Evolutionary conservation across 805 yeast species (phyloP), one percentile per base, ranked within the genome.

Genomic region (Teunomyces lycoperdinae): DNA sequence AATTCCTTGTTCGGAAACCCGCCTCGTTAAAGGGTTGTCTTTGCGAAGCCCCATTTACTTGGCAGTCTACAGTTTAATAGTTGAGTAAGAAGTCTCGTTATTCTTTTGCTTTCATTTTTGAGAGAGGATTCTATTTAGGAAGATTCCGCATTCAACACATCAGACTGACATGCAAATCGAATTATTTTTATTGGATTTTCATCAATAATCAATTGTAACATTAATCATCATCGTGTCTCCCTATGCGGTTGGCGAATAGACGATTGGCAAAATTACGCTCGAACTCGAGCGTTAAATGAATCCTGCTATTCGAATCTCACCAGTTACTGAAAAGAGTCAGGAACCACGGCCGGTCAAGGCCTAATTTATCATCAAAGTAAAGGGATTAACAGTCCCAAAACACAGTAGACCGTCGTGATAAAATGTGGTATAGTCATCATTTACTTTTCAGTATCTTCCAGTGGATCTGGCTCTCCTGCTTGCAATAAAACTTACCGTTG

Each of bases 271-370:
- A 36, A 29, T 10, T 34, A 16, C 39, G 42, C 20, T 24, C 36
- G 35, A 20, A 11, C 34, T 28, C 34, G 42, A 28, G 38, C 30
- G 36, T 33, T 20, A 38, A 40, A 32, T 20, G 34, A 24, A 41
- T 13, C 13, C 41, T 24, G 41, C 41, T 38, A 38, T 20, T 38
- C 41, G 27, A 26, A 38, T 38, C 14, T 38, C 27, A 38, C 41
- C 41, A 24, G 17, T n/a, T 38, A 38, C 41, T 38, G 41, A 38
- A 26, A 40, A 32, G 44, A 42, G 54, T 71, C 76, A 70, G 76
- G 72, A 58, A 66, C 78, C 77, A 72, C 75, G 77, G 77, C 77
- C 78, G 77, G 77, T 71, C 77, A 72, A 72, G 77, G 76, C 76
- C 76, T 53, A 58, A 56, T 44, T 61, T 63, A 55, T 73, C 78